Percentiles rank a stretch among this genome's conserved stretches.
These are phyloP conservation scores for Fusarium napiforme DNA, from an alignment of 2,329 filamentous ascomycete species.

Conservation along the genomic window DNA sequence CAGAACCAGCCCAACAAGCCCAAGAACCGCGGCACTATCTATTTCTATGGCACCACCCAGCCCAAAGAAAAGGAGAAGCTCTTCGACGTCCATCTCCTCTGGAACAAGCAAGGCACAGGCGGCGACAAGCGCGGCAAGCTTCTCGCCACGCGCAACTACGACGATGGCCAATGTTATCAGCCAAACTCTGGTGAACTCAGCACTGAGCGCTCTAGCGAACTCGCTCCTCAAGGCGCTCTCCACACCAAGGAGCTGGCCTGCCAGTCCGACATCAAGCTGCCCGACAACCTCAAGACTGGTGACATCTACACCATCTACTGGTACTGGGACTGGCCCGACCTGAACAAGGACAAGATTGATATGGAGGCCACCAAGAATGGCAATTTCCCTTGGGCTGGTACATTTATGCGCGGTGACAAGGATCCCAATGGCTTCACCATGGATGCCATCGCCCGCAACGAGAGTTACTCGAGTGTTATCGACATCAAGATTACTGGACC, in stretches of 20 bases:
- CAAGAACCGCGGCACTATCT: constrained; percentile 75
- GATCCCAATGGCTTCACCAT: constrained; percentile 52
- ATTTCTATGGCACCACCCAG: constrained; percentile 76
- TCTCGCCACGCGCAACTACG: constrained; percentile 81
- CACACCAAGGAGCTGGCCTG: constrained; percentile 76
- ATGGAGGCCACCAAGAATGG: constrained; percentile 53
- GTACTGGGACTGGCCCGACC: constrained; percentile 93
- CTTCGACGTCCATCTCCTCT: constrained; percentile 76
- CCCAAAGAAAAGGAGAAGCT: constrained; percentile 63
- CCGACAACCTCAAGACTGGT: constrained; percentile 69
- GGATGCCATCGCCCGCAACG: constrained; percentile 50
- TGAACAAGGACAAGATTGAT: constrained; percentile 57
- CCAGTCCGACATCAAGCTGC: constrained; percentile 83
- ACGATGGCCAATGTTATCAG: constrained; percentile 92
- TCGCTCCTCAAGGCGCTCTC: constrained; percentile 63
- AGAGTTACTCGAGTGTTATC: constrained; percentile 56
- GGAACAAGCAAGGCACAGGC: constrained; percentile 83
- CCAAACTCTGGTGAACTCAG: constrained; percentile 71
- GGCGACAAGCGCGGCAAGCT: constrained; percentile 82
- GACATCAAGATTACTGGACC: constrained; percentile 53
- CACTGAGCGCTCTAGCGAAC: constrained; percentile 65
- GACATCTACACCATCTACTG: constrained; percentile 86
- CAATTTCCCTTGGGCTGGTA: constrained; percentile 56
- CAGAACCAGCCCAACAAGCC: constrained; percentile 68
- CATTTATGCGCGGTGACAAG: constrained; percentile 53